phyloP scores from a whole-genome alignment of 352 stramenopile genomes.

The Saprolegnia diclina region DNA sequence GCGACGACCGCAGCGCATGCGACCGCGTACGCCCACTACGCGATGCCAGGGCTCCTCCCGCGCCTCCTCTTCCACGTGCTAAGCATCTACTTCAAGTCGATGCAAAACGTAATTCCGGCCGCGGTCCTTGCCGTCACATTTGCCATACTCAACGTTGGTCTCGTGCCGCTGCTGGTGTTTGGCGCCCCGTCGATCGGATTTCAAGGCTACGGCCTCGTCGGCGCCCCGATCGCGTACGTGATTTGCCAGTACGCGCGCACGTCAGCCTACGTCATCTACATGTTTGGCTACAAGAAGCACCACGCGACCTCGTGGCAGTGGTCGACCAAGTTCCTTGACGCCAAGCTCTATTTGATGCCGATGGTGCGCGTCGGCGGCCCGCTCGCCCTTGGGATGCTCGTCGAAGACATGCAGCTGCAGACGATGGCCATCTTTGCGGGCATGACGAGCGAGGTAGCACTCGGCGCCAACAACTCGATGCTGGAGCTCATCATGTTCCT shows the following conservation, averaged over 20 bases:
- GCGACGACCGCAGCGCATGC: conserved; percentile 40
- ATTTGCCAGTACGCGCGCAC: background rate
- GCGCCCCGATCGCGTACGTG: background rate
- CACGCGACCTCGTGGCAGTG: conserved; percentile 24
- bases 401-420: conserved; percentile 8
- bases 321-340: background rate
- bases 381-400: background rate
- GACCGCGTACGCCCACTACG: conserved; percentile 54
- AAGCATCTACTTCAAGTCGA: conserved; percentile 69
- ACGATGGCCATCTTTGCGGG: conserved; percentile 68
- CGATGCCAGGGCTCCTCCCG: conserved; percentile 67
- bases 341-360: conserved; percentile 11
- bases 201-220: background rate
- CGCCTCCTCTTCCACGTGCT: conserved; percentile 74
- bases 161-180: conserved; percentile 52
- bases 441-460: conserved; percentile 57
- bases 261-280: background rate
- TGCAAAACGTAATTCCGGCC: conserved; percentile 70
- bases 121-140: conserved; percentile 50
- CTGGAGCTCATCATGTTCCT: conserved; percentile 83
- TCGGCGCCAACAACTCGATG: conserved; percentile 76
- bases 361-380: background rate
- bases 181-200: background rate
- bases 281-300: background rate
- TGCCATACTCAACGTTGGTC: conserved; percentile 49